phyloP scores from a whole-genome alignment of 2,329 filamentous ascomycete species.

The Albophoma yamanashiensis region DNA sequence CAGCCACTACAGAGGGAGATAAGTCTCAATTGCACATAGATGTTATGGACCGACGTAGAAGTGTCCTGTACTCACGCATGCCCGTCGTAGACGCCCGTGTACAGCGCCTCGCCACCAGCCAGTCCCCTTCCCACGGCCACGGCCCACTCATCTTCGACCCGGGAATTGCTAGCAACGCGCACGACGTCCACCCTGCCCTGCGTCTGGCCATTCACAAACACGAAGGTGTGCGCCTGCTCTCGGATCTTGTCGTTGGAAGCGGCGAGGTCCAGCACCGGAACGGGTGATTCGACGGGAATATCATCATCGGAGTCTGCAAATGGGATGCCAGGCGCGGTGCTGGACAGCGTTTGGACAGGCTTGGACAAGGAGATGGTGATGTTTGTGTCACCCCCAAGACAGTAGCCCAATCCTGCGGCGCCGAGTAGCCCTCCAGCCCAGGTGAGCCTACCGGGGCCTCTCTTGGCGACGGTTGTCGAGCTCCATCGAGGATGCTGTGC shows the following conservation, averaged over 20 bases:
- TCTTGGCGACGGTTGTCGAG: background rate
- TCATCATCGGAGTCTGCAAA: conserved; percentile 8
- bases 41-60: too few species aligned
- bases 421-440: background rate
- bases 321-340: background rate
- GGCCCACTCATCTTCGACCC: conserved; percentile 25
- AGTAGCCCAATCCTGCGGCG: background rate
- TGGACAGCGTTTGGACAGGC: background rate
- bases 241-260: conserved; percentile 19
- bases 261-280: conserved; percentile 13
- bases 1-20: conserved; percentile 20
- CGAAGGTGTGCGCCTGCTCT: conserved; percentile 16
- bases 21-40: background rate
- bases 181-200: conserved; percentile 22
- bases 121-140: conserved; percentile 19
- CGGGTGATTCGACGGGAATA: conserved; percentile 15
- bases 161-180: conserved; percentile 22
- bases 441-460: background rate
- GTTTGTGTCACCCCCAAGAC: background rate
- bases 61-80: conserved; percentile 27
- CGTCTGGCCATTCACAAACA: conserved; percentile 13
- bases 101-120: conserved; percentile 15
- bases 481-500: background rate
- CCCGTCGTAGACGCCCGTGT: conserved; percentile 35
- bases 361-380: too few species aligned